Evolutionary conservation across 192 early-diverging fungal species (phyloP).

Genomic region (Cladochytrium replicatum): DNA sequence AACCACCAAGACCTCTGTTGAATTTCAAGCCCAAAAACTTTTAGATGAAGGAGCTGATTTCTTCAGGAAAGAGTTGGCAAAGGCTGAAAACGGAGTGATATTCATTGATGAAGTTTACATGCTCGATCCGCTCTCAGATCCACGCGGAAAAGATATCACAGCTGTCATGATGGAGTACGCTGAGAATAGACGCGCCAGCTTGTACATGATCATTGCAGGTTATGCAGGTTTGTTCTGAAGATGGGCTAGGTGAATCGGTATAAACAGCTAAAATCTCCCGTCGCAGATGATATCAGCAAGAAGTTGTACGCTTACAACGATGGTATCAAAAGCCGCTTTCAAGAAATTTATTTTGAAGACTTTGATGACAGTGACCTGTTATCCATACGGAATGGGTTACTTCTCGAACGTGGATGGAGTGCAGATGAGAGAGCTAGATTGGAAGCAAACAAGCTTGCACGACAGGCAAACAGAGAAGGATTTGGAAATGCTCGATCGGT

Average conservation of each 20-base stretch:
- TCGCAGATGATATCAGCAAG: conserved; percentile 26
- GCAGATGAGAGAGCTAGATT: conserved; percentile 11
- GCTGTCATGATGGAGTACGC: conserved; percentile 14
- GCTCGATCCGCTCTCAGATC: conserved; percentile 8
- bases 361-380: conserved; percentile 21
- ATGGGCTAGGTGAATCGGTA: too few species aligned
- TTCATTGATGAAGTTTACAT: conserved; percentile 26
- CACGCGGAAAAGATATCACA: conserved; percentile 23
- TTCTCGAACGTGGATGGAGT: conserved; percentile 16
- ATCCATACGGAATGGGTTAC: conserved; percentile 20
- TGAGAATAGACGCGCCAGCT: conserved; percentile 20
- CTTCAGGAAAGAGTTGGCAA: conserved; percentile 13
- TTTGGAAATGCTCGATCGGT: conserved; percentile 33
- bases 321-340: conserved; percentile 22
- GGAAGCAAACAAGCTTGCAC: conserved; percentile 11
- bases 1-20: conserved; percentile 8
- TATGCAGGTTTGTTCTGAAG: too few species aligned
- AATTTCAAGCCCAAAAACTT: conserved; percentile 11
- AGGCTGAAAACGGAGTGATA: conserved; percentile 17
- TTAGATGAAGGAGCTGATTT: conserved; percentile 26
- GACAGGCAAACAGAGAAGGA: conserved; percentile 17
- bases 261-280: too few species aligned
- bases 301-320: conserved; percentile 28
- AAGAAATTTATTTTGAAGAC: conserved; percentile 22
- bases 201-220: conserved; percentile 27